phyloP scores from a whole-genome alignment of 129 eudicot genomes.

The Mikania micrantha region DNA sequence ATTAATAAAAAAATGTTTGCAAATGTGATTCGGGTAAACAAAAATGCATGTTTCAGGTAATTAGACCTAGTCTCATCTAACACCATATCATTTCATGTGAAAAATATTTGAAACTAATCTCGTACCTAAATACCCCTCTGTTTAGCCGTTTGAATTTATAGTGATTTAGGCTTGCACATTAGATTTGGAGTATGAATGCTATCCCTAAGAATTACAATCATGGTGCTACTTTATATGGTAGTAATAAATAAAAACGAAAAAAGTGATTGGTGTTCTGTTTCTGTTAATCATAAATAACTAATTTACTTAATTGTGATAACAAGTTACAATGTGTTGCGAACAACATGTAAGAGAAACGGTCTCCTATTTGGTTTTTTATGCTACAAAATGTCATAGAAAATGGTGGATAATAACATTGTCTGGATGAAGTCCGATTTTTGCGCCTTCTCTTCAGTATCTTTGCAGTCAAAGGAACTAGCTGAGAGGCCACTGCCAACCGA shows the following conservation, averaged over 20 bases:
- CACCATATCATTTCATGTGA: no score
- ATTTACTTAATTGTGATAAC: slow-evolving; percentile 7
- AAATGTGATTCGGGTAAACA: no score
- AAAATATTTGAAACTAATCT: no score
- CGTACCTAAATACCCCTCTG: no score
- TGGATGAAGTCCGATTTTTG: slow-evolving; percentile 49
- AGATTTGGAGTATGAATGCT: no score
- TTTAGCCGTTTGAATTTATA: no score
- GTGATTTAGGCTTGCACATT: no score
- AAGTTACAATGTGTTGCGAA: slow-evolving; percentile 18
- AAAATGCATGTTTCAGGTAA: no score
- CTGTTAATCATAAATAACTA: slow-evolving; percentile 13
- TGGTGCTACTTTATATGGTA: slow-evolving; percentile 3
- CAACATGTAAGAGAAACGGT: slow-evolving; percentile 3
- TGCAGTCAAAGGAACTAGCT: slow-evolving; percentile 11
- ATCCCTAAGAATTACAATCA: no score
- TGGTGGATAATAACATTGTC: slow-evolving; percentile 50
- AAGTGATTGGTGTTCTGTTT: not conserved
- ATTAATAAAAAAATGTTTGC: no score
- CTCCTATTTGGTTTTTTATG: slow-evolving; percentile 10
- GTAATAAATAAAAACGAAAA: not conserved
- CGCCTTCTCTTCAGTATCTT: slow-evolving; percentile 41
- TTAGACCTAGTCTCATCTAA: no score
- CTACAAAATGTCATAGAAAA: slow-evolving; percentile 39
- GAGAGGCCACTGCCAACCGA: slow-evolving; percentile 3